A percentile compares a stretch with the other conserved stretches of the same genome.
Evolutionary conservation across 192 early-diverging fungal species (phyloP).

Genomic region (Backusella circina): DNA sequence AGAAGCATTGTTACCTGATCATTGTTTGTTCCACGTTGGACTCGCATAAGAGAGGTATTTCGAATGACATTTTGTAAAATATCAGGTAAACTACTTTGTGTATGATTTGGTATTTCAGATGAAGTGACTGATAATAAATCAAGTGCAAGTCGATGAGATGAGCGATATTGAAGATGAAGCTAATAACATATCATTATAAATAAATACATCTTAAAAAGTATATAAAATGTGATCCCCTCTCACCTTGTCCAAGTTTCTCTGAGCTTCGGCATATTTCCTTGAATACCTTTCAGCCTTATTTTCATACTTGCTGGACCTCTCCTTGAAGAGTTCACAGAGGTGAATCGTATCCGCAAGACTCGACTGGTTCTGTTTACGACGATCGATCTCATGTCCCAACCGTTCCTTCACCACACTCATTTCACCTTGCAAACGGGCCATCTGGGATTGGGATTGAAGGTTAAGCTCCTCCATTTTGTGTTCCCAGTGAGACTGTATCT

Average conservation of each 20-base stretch:
- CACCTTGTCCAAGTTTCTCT: background rate
- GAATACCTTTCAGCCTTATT: background rate
- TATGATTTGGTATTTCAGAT: background rate
- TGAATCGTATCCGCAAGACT: background rate
- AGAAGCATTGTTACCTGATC: background rate
- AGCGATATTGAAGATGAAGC: background rate
- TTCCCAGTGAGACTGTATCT: slow-evolving; percentile 9
- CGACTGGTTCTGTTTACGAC: background rate
- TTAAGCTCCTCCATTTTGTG: background rate
- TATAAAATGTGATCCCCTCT: background rate
- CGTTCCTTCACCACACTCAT: slow-evolving; percentile 12
- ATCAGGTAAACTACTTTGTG: background rate
- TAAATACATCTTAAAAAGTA: background rate
- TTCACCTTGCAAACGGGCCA: background rate
- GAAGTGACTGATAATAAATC: background rate
- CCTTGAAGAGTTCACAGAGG: background rate
- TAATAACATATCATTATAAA: background rate
- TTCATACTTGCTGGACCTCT: background rate
- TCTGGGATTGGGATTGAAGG: background rate
- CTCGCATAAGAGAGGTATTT: background rate
- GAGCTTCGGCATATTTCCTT: background rate
- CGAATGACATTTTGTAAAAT: slow-evolving; percentile 2
- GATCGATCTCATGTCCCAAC: slow-evolving; percentile 1
- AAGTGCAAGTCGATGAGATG: background rate
- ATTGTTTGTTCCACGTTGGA: background rate